A percentile compares a stretch with the other conserved stretches of the same genome.
Conservation (phyloP, 108 stramenopile species). For the Schizochytrium sp. region DNA sequence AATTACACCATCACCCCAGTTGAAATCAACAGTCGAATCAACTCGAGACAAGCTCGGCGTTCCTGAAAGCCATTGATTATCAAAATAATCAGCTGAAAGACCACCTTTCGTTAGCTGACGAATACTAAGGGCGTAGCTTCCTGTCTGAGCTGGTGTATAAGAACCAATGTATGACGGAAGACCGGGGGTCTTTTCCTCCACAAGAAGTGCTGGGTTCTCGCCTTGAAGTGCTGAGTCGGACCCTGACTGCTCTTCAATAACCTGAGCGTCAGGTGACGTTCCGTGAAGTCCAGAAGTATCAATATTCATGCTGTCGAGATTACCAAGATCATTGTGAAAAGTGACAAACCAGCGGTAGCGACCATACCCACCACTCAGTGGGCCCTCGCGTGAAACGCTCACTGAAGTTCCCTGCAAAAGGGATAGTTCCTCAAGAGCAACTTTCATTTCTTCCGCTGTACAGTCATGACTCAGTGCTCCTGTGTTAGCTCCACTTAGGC, state of each 20-base stretch:
- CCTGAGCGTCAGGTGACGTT: slow-evolving; percentile 66
- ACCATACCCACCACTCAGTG: background rate
- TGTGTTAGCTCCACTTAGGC: slow-evolving; percentile 73
- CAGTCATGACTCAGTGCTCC: slow-evolving; percentile 76
- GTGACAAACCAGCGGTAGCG: slow-evolving; percentile 81
- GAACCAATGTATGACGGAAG: slow-evolving; percentile 81
- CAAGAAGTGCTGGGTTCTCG: slow-evolving; percentile 67
- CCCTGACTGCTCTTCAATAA: slow-evolving; percentile 67
- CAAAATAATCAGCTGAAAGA: slow-evolving; percentile 81
- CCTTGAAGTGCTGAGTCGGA: slow-evolving; percentile 69
- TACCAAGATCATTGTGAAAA: slow-evolving; percentile 77
- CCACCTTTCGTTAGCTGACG: slow-evolving; percentile 81
- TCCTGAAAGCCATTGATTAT: slow-evolving; percentile 85
- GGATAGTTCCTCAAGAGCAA: slow-evolving; percentile 78
- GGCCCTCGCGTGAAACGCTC: slow-evolving; percentile 3
- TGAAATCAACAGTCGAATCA: slow-evolving; percentile 78
- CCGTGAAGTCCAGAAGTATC: slow-evolving; percentile 76
- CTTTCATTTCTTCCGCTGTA: slow-evolving; percentile 75
- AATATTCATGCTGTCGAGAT: slow-evolving; percentile 69
- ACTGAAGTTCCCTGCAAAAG: slow-evolving; percentile 59
- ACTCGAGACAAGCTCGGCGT: slow-evolving; percentile 78
- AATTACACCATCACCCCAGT: slow-evolving; percentile 81
- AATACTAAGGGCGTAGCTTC: slow-evolving; percentile 79
- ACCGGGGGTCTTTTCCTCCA: slow-evolving; percentile 82
- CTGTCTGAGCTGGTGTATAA: slow-evolving; percentile 76